These are phyloP conservation scores for Phytopythium ostracodes DNA, from an alignment of 352 stramenopile species.

Conservation along the genomic window DNA sequence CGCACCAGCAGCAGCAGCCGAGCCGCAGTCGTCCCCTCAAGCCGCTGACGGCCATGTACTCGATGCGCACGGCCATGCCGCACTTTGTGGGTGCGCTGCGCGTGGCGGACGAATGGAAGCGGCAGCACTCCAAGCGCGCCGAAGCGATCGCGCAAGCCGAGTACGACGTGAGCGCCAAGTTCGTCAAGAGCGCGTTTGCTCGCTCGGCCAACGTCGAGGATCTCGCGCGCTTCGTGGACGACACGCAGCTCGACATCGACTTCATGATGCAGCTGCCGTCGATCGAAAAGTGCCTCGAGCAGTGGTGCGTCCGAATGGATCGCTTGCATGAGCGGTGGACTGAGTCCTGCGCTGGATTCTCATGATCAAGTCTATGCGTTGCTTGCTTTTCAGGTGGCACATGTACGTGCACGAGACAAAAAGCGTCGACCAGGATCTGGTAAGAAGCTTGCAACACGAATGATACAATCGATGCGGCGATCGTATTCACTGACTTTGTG, in stretches of 20 bases:
- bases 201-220: constrained; percentile 60
- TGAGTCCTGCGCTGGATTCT: no score
- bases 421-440: constrained; percentile 46
- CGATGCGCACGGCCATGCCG: constrained; percentile 75
- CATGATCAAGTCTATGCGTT: no score
- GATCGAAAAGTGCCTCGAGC: constrained; percentile 73
- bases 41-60: constrained; percentile 21
- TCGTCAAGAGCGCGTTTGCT: constrained; percentile 71
- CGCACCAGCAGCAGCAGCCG: not conserved
- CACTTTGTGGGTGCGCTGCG: constrained; percentile 74
- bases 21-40: not conserved
- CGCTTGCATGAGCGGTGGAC: no score
- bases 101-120: constrained; percentile 69
- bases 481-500: constrained; percentile 3
- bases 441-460: constrained; percentile 9
- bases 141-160: constrained; percentile 53
- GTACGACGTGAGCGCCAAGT: constrained; percentile 65
- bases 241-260: constrained; percentile 74
- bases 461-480: not conserved
- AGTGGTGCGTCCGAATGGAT: constrained; percentile 36
- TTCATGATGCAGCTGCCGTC: constrained; percentile 83
- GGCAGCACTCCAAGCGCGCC: constrained; percentile 46
- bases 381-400: constrained; percentile 28
- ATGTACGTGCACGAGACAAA: constrained; percentile 40
- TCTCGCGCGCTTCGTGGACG: constrained; percentile 63